Evolutionary conservation across 768 basidiomycete species (phyloP).

Genomic region (Kwoniella shandongensis): DNA sequence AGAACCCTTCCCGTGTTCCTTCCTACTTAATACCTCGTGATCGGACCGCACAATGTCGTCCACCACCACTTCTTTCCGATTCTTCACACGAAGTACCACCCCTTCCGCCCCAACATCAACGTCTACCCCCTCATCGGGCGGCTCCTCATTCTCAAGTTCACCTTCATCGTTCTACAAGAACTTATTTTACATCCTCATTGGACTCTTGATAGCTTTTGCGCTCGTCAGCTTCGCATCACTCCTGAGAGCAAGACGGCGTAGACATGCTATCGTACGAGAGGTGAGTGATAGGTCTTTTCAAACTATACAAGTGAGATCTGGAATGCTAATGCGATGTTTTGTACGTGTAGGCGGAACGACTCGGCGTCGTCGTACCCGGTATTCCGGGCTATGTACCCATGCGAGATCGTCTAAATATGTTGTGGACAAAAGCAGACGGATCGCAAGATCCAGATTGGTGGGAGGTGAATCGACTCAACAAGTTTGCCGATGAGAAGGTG

Average conservation of each 20-base stretch:
- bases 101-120: constrained; percentile 19
- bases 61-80: neutral
- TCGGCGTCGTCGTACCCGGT: constrained; percentile 46
- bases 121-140: constrained; percentile 12
- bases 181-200: constrained; percentile 50
- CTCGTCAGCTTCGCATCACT: constrained; percentile 39
- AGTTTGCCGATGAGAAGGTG: constrained; percentile 2
- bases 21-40: too few relatives aligned
- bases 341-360: constrained; percentile 34
- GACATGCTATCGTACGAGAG: constrained; percentile 33
- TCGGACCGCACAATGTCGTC: constrained; percentile 28
- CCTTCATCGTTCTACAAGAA: constrained; percentile 21
- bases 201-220: constrained; percentile 39
- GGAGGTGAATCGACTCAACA: constrained; percentile 25
- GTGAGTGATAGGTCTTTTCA: constrained; percentile 22
- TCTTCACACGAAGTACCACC: constrained; percentile 5
- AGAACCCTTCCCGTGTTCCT: too few relatives aligned
- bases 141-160: neutral
- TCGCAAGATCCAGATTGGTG: constrained; percentile 40
- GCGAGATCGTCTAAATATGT: constrained; percentile 25
- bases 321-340: too few relatives aligned
- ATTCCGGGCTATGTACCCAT: constrained; percentile 44
- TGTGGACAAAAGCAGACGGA: constrained; percentile 27
- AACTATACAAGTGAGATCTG: neutral
- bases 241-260: constrained; percentile 33